phyloP scores from a whole-genome alignment of 2,329 filamentous ascomycete genomes.

The Penicillium capsulatum region DNA sequence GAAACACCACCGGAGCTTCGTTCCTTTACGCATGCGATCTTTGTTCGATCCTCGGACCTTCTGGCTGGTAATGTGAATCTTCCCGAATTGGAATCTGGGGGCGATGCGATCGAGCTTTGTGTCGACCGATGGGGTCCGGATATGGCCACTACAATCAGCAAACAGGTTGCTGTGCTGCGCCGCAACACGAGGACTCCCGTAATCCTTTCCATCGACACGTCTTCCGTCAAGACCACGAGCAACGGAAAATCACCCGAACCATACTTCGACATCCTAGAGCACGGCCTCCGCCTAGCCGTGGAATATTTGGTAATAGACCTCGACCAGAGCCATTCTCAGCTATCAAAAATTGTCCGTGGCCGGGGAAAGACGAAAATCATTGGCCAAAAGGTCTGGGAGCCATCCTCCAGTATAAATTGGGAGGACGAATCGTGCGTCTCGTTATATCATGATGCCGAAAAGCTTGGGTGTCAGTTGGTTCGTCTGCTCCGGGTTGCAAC shows the following conservation, averaged over 20 bases:
- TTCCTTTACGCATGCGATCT: conserved; percentile 44
- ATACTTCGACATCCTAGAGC: conserved; percentile 38
- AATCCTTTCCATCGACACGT: conserved; percentile 52
- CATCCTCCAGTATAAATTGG: conserved; percentile 30
- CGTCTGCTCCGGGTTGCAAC: conserved; percentile 36
- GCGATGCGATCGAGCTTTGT: conserved; percentile 58
- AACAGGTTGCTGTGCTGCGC: conserved; percentile 55
- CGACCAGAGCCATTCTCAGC: conserved; percentile 26
- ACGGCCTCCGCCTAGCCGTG: conserved; percentile 39
- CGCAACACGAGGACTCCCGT: conserved; percentile 55
- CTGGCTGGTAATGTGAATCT: conserved; percentile 40
- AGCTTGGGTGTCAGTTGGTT: conserved; percentile 38
- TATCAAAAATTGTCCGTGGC: conserved; percentile 28
- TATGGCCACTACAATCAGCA: conserved; percentile 49
- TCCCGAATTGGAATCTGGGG: conserved; percentile 54
- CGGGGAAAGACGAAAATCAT: conserved; percentile 42
- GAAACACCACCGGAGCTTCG: conserved; percentile 58
- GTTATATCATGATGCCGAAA: conserved; percentile 34
- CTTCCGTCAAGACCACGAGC: conserved; percentile 14
- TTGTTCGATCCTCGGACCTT: conserved; percentile 37
- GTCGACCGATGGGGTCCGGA: conserved; percentile 56
- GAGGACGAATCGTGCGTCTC: conserved; percentile 33
- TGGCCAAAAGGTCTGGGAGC: conserved; percentile 35
- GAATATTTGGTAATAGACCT: conserved; percentile 41
- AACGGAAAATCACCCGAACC: conserved; percentile 7